Conservation (phyloP, 257 asterid genomes). For the Forsythia viridissima region DNA sequence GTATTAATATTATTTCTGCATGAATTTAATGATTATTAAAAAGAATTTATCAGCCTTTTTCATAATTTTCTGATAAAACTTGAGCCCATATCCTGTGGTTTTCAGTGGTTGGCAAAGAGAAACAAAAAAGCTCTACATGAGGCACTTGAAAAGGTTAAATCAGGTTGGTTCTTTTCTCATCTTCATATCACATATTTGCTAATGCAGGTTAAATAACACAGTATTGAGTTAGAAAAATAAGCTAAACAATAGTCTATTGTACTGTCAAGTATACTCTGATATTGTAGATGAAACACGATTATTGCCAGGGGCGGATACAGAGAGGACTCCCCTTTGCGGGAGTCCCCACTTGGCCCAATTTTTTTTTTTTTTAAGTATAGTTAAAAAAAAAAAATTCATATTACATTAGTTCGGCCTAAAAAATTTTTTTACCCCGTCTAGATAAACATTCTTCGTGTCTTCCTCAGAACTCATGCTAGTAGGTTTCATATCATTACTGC, state of each 20-base stretch:
- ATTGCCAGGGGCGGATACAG: too few species aligned
- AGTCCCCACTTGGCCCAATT: too few species aligned
- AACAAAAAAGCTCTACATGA: conserved; percentile 47
- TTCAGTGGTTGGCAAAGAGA: conserved; percentile 62
- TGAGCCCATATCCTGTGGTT: neutral
- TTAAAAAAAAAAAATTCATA: too few species aligned
- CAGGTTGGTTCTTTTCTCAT: conserved; percentile 42
- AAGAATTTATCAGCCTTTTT: neutral
- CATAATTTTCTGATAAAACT: neutral
- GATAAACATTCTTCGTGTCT: neutral
- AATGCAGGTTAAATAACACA: neutral
- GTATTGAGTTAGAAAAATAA: too few species aligned
- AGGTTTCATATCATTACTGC: conserved; percentile 72
- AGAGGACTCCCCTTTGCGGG: too few species aligned
- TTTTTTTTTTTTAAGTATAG: too few species aligned
- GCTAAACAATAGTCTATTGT: neutral
- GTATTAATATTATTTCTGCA: conserved; percentile 30
- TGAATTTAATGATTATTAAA: neutral
- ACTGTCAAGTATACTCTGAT: neutral
- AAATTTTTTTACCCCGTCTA: too few species aligned
- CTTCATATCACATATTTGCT: neutral
- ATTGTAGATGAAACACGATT: neutral
- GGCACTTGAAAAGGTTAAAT: conserved; percentile 73
- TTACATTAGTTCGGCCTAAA: too few species aligned
- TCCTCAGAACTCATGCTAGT: conserved; percentile 76